Conservation (phyloP, 345 rosid species). For the Hirschfeldia incana region DNA sequence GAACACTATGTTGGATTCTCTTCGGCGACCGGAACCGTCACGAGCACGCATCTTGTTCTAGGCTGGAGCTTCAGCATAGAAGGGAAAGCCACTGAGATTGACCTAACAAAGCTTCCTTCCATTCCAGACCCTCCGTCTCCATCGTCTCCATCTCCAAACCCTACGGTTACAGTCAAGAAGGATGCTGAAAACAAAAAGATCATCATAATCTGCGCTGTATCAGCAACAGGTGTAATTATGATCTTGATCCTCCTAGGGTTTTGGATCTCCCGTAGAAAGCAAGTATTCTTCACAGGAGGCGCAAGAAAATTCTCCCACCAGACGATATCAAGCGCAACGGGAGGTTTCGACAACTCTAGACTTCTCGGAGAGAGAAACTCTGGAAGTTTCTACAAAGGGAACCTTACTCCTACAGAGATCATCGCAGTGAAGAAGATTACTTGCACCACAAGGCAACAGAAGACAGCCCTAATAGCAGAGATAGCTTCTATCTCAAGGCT, state of each 20-base stretch:
- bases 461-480: constrained; percentile 7
- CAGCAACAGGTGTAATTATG: neutral
- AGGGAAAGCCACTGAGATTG: constrained; percentile 46
- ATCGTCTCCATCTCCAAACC: constrained; percentile 5
- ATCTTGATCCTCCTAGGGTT: neutral
- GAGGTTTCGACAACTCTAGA: constrained; percentile 13
- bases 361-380: constrained; percentile 27
- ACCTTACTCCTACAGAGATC: constrained; percentile 22
- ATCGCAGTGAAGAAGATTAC: constrained; percentile 28
- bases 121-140: constrained; percentile 40
- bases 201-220: constrained; percentile 1
- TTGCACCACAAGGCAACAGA: constrained; percentile 33
- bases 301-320: constrained; percentile 22
- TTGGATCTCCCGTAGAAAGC: neutral
- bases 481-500: constrained; percentile 21
- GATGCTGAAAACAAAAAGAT: neutral
- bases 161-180: neutral
- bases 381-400: constrained; percentile 30
- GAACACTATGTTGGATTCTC: constrained; percentile 56
- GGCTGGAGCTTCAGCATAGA: constrained; percentile 68
- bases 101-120: constrained; percentile 51
- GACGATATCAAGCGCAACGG: constrained; percentile 26
- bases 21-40: constrained; percentile 46
- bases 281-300: constrained; percentile 13
- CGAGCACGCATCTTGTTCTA: constrained; percentile 46